Conservation (phyloP, 805 yeast species). For the Yarrowia keelungensis region DNA sequence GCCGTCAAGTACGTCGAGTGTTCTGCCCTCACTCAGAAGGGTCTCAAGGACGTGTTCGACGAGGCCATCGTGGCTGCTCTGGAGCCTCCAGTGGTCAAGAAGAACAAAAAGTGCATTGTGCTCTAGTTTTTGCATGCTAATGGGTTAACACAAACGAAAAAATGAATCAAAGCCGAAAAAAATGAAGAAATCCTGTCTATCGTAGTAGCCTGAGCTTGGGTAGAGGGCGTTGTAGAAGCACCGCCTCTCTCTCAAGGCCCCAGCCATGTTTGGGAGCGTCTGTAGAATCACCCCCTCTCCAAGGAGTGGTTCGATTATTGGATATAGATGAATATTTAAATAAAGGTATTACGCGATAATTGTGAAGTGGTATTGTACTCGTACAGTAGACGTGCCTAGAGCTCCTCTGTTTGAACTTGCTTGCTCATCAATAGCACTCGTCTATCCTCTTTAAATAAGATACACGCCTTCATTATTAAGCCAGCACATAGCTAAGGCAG, state of each 20-base stretch:
- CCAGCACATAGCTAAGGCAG: constrained; percentile 31
- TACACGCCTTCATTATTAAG: constrained; percentile 13
- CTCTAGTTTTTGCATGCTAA: constrained; percentile 55
- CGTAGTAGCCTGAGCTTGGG: no score
- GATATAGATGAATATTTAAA: not conserved
- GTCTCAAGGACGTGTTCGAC: constrained; percentile 96
- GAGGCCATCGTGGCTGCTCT: constrained; percentile 98
- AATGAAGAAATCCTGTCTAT: not conserved
- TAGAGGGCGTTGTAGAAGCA: no score
- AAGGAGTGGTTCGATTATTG: not conserved
- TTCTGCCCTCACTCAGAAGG: constrained; percentile 96
- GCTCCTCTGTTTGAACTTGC: no score
- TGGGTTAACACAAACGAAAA: constrained; percentile 25
- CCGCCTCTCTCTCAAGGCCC: no score
- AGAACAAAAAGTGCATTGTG: constrained; percentile 76
- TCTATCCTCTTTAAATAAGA: not conserved
- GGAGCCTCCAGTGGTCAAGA: constrained; percentile 93
- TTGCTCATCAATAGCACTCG: no score
- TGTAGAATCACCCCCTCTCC: not conserved
- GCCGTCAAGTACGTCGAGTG: constrained; percentile 98
- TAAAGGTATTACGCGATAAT: not conserved
- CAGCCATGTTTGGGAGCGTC: not conserved
- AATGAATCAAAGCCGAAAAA: constrained; percentile 22
- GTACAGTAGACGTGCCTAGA: no score
- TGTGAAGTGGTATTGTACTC: no score